phyloP scores from a whole-genome alignment of 306 rosid genomes.

The Acacia crassicarpa region DNA sequence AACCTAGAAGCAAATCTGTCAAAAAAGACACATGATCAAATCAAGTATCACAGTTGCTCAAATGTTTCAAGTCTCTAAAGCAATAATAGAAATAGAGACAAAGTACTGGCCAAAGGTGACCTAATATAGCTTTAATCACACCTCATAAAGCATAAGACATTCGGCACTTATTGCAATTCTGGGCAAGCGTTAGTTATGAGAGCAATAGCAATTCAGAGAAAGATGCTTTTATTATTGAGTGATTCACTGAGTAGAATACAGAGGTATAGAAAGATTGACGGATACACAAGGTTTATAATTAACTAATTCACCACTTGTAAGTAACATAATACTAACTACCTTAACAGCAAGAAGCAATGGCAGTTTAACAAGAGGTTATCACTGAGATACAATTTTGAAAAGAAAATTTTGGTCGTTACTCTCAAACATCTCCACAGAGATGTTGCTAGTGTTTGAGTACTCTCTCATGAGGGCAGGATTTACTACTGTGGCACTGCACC shows the following conservation, averaged over 20 bases:
- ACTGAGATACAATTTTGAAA: not conserved
- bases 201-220: not conserved
- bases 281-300: not conserved
- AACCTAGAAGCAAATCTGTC: slow-evolving; percentile 84
- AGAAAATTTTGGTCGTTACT: slow-evolving; percentile 2
- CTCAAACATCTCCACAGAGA: slow-evolving; percentile 16
- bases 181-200: not conserved
- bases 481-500: not conserved
- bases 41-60: slow-evolving; percentile 26
- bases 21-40: slow-evolving; percentile 27
- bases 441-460: slow-evolving; percentile 10
- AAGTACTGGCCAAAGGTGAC: slow-evolving; percentile 13
- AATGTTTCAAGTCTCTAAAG: slow-evolving; percentile 9
- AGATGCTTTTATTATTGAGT: not conserved
- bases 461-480: not conserved
- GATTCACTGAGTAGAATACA: not conserved
- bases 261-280: not conserved
- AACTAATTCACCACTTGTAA: not conserved
- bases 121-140: slow-evolving; percentile 29
- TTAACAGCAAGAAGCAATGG: not conserved
- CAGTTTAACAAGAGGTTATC: slow-evolving; percentile 23
- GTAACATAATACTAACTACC: not conserved
- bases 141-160: not conserved
- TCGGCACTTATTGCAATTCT: slow-evolving; percentile 8
- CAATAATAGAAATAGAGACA: not conserved